Base-by-base conservation (phyloP, 1,284 basidiomycete genomes). In the Ustilago shanxiensis region DNA sequence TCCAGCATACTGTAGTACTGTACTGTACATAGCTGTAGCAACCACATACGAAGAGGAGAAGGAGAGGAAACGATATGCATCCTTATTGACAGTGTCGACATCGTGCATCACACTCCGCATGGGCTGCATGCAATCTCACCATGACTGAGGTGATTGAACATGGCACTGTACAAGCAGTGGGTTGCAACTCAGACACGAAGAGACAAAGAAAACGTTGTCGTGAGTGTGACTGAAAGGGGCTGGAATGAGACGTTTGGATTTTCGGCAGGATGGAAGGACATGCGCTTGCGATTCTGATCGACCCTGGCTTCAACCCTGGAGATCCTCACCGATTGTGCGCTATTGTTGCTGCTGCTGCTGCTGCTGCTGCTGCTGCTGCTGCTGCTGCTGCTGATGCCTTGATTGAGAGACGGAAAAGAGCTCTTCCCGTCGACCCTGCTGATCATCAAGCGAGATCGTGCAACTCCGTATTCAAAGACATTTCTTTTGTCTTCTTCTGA, bases 401-500 rank as follows among this genome's bases (percentile, higher is more conserved):
- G 26, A 51, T 16, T 33, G 31, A 11, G 31, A 33, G 31, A 33
- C n/a, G n/a, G n/a, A 11, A 33, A 11, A n/a, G 28, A 33, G 28
- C 28, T 52, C 31, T 52, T 33, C 50, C 35, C 14, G 22, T 54
- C 39, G 54, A 56, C 37, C 54, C 54, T 56, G 54, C 16, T 56
- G 54, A 56, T 56, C 39, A 37, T 31, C 39, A 56, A 56, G 54
- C 39, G 39, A 56, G 54, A 56, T 56, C 39, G 54, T 56, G 54
- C 28, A 44, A 44, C 54, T 20, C 54, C 18, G 54, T 53, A 39
- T 41, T 39, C 53, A n/a, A n/a, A n/a, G n/a, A n/a, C n/a, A n/a
- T n/a, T n/a, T n/a, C n/a, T n/a, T n/a, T n/a, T n/a, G n/a, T n/a
- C n/a, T n/a, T n/a, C n/a, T n/a, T n/a, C n/a, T n/a, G n/a, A n/a